Base-by-base conservation (phyloP, 2,329 filamentous ascomycete species). In the Dothideomycetes sp. region DNA sequence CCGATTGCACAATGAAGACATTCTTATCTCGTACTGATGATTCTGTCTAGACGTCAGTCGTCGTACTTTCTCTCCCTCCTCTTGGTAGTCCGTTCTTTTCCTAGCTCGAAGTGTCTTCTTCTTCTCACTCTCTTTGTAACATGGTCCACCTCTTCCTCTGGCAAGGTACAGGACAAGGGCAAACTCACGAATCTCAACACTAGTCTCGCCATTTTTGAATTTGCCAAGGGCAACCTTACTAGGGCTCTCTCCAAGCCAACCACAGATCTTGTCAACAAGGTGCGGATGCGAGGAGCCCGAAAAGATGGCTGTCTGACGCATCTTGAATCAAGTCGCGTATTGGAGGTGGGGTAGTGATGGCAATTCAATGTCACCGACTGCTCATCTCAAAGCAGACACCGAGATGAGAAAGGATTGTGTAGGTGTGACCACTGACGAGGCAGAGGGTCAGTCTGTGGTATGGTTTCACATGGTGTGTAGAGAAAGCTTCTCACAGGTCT, bases 1-100 rank as follows among this genome's bases (percentile, higher is more conserved):
- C 91, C 47, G 89, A 96, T 69, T 98, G 91, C 45, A 98, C 83
- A 59, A 98, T 89, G 63, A 96, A 98, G 54, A 98, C 89, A 73
- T 98, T 89, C 63, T 96, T 93, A 60, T 98, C 93, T 52, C 91
- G 84, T 49, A 98, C 87, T 18, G 78, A 81, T 37, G 67, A 68
- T 54, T 69, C 66, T 70, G 47, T 16, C 30, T 14, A 10, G 16
- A 17, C 12, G 38, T 35, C 39, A 44, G 36, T 11, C 5, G 7
- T 12, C 3, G 17, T 15, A 4, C 10, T 19, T 37, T 19, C 22
- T 15, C 31, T 33, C 9, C 12, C 9, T 15, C 14, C 9, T 15
- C 31, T 15, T 11, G n/a, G n/a, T n/a, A n/a, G n/a, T n/a, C n/a
- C n/a, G n/a, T 27, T 7, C 22, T 3, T 24, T n/a, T 5, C 12